Conservation (phyloP, 1,139 yeast genomes). For the Diutina mesorugosa region DNA sequence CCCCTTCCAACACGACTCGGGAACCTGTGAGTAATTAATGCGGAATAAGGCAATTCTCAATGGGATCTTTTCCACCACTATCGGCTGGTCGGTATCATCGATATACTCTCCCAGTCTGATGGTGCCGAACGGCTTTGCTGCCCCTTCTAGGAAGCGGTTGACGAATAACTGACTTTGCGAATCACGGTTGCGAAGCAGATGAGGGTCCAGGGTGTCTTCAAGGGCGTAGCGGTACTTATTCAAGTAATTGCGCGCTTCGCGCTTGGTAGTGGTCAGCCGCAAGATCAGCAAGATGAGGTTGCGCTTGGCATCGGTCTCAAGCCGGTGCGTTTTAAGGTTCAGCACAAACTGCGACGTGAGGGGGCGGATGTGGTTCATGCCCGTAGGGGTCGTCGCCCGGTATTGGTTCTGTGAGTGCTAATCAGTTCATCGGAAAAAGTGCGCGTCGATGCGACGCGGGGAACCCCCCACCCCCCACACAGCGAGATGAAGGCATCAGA, state of each 20-base stretch:
- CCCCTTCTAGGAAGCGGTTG: constrained; percentile 23
- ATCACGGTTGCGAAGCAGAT: constrained; percentile 11
- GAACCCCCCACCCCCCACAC: neutral
- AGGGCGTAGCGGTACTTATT: constrained; percentile 41
- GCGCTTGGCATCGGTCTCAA: constrained; percentile 24
- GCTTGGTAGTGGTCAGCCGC: constrained; percentile 62
- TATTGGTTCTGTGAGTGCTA: neutral
- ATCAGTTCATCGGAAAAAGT: neutral
- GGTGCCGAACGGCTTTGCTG: constrained; percentile 16
- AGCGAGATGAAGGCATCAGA: too few relatives aligned
- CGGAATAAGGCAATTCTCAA: constrained; percentile 40
- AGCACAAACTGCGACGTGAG: constrained; percentile 25
- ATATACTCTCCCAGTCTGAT: constrained; percentile 16
- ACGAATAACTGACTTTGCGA: constrained; percentile 26
- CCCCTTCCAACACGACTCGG: constrained; percentile 21
- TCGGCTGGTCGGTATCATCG: constrained; percentile 12
- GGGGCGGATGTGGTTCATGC: constrained; percentile 20
- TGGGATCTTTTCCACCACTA: constrained; percentile 20
- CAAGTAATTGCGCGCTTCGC: constrained; percentile 60
- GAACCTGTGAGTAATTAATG: constrained; percentile 25
- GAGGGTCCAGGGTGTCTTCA: constrained; percentile 6
- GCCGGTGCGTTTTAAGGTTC: constrained; percentile 22
- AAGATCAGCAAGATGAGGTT: constrained; percentile 56
- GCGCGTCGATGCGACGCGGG: neutral
- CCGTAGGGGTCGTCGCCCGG: neutral